Evolutionary conservation across 2,329 filamentous ascomycete species (phyloP).

Genomic region (Neocatenulostroma microsporum): DNA sequence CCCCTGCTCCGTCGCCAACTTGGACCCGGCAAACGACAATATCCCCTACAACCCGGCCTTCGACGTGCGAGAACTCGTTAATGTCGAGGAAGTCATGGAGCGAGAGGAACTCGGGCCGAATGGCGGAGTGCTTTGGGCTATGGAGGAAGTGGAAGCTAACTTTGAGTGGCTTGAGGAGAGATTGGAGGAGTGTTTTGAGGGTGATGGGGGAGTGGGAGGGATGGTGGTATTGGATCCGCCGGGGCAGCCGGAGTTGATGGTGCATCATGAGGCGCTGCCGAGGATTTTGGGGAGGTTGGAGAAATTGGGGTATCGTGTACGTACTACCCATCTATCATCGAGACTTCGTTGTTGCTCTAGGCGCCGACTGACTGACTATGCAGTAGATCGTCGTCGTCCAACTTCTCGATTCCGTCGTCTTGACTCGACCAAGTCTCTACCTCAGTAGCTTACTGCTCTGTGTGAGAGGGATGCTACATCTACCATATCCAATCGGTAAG

Average conservation of each 20-base stretch:
- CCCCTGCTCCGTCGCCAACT: constrained; percentile 89
- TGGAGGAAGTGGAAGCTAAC: constrained; percentile 92
- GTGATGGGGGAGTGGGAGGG: too few relatives aligned
- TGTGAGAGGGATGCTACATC: constrained; percentile 92
- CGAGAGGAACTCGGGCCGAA: constrained; percentile 87
- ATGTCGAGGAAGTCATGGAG: constrained; percentile 89
- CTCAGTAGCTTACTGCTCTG: constrained; percentile 89
- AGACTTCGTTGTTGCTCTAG: too few relatives aligned
- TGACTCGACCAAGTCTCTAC: constrained; percentile 89
- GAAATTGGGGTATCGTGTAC: constrained; percentile 83
- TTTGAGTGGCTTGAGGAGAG: constrained; percentile 60
- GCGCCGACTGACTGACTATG: constrained; percentile 28
- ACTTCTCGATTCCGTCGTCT: constrained; percentile 86
- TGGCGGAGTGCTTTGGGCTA: constrained; percentile 81
- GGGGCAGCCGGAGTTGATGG: constrained; percentile 94
- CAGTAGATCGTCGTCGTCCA: constrained; percentile 81
- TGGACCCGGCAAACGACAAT: constrained; percentile 93
- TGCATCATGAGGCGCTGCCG: constrained; percentile 82
- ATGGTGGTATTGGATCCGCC: constrained; percentile 95
- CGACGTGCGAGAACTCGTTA: constrained; percentile 82
- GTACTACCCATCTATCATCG: constrained; percentile 31
- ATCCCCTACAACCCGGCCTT: constrained; percentile 83
- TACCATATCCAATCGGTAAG: constrained; percentile 72
- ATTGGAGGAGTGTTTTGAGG: constrained; percentile 67
- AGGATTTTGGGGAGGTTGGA: constrained; percentile 88